phyloP scores from a whole-genome alignment of 169 alveolate species.

The Eimeria necatrix region DNA sequence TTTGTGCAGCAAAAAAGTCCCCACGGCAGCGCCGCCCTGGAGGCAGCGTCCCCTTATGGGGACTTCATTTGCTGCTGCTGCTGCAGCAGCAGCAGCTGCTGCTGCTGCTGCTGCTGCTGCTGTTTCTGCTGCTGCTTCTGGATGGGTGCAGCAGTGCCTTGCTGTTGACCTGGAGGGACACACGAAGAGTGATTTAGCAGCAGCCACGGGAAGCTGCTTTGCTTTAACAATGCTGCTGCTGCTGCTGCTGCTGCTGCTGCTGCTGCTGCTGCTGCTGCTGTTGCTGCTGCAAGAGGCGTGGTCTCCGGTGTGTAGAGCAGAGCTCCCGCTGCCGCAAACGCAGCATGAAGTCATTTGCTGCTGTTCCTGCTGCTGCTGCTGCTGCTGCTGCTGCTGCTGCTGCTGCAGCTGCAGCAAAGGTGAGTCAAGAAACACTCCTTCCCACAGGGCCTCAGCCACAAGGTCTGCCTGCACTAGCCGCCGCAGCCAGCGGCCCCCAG shows the following conservation, averaged over 20 bases:
- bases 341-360: too few species aligned
- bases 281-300: background rate
- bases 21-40: constrained; percentile 30
- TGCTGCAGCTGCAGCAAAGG: constrained; percentile 58
- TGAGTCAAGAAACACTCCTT: background rate
- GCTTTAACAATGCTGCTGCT: constrained; percentile 19
- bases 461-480: constrained; percentile 39
- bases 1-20: constrained; percentile 40
- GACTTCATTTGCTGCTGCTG: background rate
- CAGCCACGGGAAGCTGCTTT: background rate
- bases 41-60: background rate
- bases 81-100: background rate
- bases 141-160: constrained; percentile 27
- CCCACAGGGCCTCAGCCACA: constrained; percentile 57
- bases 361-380: background rate
- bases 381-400: constrained; percentile 14
- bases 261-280: constrained; percentile 37
- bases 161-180: background rate
- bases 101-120: constrained; percentile 43
- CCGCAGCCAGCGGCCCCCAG: constrained; percentile 27
- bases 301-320: background rate
- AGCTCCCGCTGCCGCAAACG: background rate
- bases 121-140: constrained; percentile 23
- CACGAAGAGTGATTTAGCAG: background rate
- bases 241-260: background rate